Percentiles rank a stretch among this genome's conserved stretches.
phyloP scores from a whole-genome alignment of 768 basidiomycete genomes.

The Boletus huronensis region DNA sequence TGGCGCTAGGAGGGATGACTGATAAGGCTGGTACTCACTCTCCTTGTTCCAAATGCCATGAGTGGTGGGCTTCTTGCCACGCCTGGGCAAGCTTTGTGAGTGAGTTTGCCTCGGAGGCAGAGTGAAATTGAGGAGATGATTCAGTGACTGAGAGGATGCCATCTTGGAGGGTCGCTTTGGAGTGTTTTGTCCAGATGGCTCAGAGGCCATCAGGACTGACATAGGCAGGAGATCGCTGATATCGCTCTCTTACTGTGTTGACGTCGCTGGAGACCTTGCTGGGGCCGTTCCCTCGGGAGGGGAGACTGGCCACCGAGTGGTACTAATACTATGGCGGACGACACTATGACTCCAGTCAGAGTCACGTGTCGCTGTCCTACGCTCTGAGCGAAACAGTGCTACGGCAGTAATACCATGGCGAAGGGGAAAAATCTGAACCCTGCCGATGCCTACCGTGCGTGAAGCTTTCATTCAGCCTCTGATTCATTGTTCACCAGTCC shows the following conservation, averaged over 20 bases:
- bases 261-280: constrained; percentile 15
- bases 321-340: background rate
- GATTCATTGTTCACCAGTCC: constrained; percentile 1
- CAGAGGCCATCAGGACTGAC: constrained; percentile 28
- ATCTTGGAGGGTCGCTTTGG: constrained; percentile 67
- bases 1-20: constrained; percentile 13
- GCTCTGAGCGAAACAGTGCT: no score
- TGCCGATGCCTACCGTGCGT: constrained; percentile 88
- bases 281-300: constrained; percentile 49
- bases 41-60: constrained; percentile 85
- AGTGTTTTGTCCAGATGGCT: constrained; percentile 31
- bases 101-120: constrained; percentile 82
- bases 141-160: constrained; percentile 60
- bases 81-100: constrained; percentile 59
- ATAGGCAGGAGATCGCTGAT: constrained; percentile 18
- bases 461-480: background rate
- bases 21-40: constrained; percentile 54
- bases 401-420: constrained; percentile 70
- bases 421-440: constrained; percentile 88
- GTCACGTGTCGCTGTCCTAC: constrained; percentile 32
- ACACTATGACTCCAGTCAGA: constrained; percentile 18
- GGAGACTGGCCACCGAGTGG: constrained; percentile 34
- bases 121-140: constrained; percentile 92
- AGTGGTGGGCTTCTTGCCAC: constrained; percentile 66
- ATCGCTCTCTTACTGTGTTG: constrained; percentile 9